These are phyloP conservation scores for Tritrichomonas musculus DNA, from an alignment of 208 protist genomes.

Conservation along the genomic window DNA sequence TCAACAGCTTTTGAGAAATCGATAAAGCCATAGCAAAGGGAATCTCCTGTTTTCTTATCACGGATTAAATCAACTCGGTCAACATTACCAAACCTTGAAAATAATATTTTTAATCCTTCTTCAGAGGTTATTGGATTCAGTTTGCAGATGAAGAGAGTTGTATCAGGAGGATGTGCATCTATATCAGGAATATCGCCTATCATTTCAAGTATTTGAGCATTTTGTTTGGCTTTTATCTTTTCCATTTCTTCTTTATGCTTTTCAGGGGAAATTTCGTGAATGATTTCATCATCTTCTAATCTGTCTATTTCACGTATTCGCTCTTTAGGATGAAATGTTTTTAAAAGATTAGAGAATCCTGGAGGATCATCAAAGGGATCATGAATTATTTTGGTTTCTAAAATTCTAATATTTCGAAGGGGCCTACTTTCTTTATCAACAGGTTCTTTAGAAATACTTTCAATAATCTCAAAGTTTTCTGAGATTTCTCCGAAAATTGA, in stretches of 20 bases:
- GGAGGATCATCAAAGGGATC: slow-evolving; percentile 27
- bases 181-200: slow-evolving; percentile 28
- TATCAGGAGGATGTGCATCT: slow-evolving; percentile 23
- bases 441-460: background rate
- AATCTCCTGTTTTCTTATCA: slow-evolving; percentile 6
- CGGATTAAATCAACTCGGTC: background rate
- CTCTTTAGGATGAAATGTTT: background rate
- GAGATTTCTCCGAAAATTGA: slow-evolving; percentile 17
- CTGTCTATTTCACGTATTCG: background rate
- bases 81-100: background rate
- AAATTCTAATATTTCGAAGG: background rate
- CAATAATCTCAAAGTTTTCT: slow-evolving; percentile 17
- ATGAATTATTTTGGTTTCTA: background rate
- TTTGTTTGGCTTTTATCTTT: background rate
- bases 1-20: background rate
- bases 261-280: background rate
- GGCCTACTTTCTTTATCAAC: background rate
- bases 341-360: background rate
- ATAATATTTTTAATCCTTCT: background rate
- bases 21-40: background rate
- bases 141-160: slow-evolving; percentile 4
- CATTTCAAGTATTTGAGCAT: slow-evolving; percentile 22
- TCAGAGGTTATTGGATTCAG: background rate
- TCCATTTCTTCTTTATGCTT: background rate
- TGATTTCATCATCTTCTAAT: slow-evolving; percentile 7